Conservation (phyloP, 2,329 filamentous ascomycete genomes). For the Botrytis cinerea region DNA sequence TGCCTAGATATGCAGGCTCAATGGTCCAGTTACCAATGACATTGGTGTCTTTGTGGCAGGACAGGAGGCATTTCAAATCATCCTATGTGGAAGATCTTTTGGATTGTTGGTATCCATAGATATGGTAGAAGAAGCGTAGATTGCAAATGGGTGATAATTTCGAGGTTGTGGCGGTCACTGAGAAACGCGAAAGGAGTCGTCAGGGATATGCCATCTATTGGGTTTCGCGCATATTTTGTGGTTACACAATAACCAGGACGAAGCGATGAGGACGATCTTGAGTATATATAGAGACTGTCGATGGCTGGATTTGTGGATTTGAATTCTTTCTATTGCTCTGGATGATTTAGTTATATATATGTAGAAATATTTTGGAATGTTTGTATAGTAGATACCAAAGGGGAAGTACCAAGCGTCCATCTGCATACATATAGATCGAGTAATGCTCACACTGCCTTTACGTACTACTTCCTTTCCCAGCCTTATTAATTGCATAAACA, state of each 20-base stretch:
- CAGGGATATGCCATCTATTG: slow-evolving; percentile 18
- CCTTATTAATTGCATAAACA: not conserved
- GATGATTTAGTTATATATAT: not conserved
- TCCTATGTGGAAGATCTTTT: not conserved
- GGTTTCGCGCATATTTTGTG: not conserved
- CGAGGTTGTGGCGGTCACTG: slow-evolving; percentile 13
- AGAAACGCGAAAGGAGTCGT: slow-evolving; percentile 9
- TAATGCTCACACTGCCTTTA: not conserved
- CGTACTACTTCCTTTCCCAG: not conserved
- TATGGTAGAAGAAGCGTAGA: not conserved
- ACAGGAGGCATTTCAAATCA: not conserved
- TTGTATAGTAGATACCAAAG: not conserved
- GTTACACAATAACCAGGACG: slow-evolving; percentile 13
- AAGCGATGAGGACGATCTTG: not conserved
- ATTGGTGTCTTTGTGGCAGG: not conserved
- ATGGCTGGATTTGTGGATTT: not conserved
- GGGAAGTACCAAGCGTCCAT: not conserved
- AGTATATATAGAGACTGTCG: not conserved
- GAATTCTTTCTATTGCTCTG: not conserved
- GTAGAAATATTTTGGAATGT: not conserved
- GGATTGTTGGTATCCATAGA: not conserved
- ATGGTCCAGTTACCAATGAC: not conserved
- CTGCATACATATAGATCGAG: not conserved
- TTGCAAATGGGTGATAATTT: not conserved
- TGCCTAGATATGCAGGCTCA: slow-evolving; percentile 7